Evolutionary conservation across 192 early-diverging fungal genomes (phyloP).

Genomic region (Umbelopsis vinacea): DNA sequence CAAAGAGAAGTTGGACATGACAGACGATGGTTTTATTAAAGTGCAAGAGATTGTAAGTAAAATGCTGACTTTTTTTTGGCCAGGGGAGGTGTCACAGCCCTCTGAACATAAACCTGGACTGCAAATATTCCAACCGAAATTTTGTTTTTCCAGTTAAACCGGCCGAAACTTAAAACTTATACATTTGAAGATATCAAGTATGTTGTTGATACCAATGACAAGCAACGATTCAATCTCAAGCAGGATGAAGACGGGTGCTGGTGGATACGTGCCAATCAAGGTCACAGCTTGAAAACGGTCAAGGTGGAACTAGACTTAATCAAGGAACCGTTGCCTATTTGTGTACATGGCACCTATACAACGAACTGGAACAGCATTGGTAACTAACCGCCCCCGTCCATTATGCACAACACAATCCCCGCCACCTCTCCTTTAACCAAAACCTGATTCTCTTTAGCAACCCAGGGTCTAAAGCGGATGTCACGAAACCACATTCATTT

Average conservation of each 20-base stretch:
- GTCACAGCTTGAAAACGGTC: constrained; percentile 68
- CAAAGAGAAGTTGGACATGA: constrained; percentile 74
- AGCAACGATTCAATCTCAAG: constrained; percentile 78
- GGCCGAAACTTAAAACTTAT: constrained; percentile 59
- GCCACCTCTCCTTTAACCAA: background rate
- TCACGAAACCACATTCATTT: constrained; percentile 90
- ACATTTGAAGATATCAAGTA: constrained; percentile 66
- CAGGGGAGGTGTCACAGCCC: too few species aligned
- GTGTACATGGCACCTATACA: constrained; percentile 74
- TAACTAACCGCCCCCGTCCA: constrained; percentile 33
- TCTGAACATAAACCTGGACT: background rate
- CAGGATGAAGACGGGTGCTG: constrained; percentile 47
- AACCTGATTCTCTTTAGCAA: constrained; percentile 29
- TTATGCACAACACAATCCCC: background rate
- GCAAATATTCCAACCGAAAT: background rate
- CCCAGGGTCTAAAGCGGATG: constrained; percentile 76
- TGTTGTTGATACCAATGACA: constrained; percentile 79
- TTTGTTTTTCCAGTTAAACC: constrained; percentile 43
- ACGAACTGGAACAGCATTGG: constrained; percentile 58
- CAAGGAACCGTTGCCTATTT: constrained; percentile 45
- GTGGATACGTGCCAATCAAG: constrained; percentile 87
- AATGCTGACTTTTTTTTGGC: too few species aligned
- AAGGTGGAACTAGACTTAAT: constrained; percentile 37
- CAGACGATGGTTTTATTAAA: constrained; percentile 75
- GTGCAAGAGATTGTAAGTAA: constrained; percentile 65